Conservation (phyloP, 2,329 filamentous ascomycete species). For the Phialemonium atrogriseum region DNA sequence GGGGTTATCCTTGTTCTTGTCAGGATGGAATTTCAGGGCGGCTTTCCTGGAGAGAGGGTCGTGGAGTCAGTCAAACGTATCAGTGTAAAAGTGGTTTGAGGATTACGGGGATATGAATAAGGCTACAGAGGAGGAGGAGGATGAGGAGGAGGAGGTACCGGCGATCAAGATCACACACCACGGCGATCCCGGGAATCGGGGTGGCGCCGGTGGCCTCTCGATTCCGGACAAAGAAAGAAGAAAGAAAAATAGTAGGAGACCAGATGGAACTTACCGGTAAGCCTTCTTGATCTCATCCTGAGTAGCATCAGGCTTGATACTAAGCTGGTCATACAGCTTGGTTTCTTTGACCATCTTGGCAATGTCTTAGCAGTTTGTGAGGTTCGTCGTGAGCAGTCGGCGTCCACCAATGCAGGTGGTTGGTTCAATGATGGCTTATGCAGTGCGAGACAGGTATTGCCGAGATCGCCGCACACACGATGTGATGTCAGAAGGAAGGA, state of each 20-base stretch:
- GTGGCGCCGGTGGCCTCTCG: conserved; percentile 1
- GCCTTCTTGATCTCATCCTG: conserved; percentile 98
- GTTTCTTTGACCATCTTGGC: conserved; percentile 82
- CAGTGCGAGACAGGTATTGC: no score
- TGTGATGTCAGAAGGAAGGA: no score
- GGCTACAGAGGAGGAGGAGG: conserved; percentile 3
- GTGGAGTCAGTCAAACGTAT: conserved; percentile 24
- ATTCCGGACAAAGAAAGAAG: neutral
- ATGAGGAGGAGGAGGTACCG: no score
- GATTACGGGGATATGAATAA: conserved; percentile 6
- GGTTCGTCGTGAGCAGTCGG: no score
- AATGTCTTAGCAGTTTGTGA: no score
- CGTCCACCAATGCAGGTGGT: no score
- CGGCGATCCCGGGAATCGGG: no score
- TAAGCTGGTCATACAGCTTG: conserved; percentile 85
- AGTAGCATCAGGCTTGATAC: conserved; percentile 67
- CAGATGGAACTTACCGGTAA: conserved; percentile 56
- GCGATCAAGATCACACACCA: no score
- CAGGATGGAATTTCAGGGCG: conserved; percentile 87
- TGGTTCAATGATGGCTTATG: no score
- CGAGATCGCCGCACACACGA: no score
- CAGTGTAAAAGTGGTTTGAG: neutral
- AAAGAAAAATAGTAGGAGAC: neutral
- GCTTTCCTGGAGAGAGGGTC: conserved; percentile 53
- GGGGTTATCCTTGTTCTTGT: conserved; percentile 95